Conservation (phyloP, 2,329 filamentous ascomycete genomes). For the Neospermospora avenae region DNA sequence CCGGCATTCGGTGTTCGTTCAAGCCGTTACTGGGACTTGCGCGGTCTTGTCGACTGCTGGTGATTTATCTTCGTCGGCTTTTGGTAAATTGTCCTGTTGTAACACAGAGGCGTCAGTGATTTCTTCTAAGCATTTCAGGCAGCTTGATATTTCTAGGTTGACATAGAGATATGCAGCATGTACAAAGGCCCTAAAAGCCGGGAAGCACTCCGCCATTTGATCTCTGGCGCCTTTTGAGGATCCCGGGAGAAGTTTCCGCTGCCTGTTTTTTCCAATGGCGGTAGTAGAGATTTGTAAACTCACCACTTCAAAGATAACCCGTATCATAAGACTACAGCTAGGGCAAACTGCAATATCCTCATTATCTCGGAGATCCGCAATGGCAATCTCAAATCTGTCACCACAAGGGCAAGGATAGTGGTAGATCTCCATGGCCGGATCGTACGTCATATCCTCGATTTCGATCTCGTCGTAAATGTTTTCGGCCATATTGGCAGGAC, state of each 20-base stretch:
- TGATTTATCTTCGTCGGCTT: slow-evolving; percentile 32
- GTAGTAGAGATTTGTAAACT: slow-evolving; percentile 34
- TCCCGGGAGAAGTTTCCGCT: background rate
- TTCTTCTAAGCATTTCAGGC: background rate
- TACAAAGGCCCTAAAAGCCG: background rate
- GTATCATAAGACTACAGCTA: slow-evolving; percentile 94
- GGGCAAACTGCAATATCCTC: slow-evolving; percentile 96
- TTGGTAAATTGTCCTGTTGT: slow-evolving; percentile 49
- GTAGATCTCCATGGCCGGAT: slow-evolving; percentile 79
- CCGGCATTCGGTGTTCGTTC: background rate
- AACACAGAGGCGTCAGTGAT: background rate
- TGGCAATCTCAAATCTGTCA: slow-evolving; percentile 88
- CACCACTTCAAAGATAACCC: slow-evolving; percentile 87
- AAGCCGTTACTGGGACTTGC: slow-evolving; percentile 21
- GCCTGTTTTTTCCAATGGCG: too few relatives aligned
- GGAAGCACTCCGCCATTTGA: background rate
- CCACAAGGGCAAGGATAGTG: slow-evolving; percentile 97
- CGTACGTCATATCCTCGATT: slow-evolving; percentile 97
- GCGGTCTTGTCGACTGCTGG: background rate
- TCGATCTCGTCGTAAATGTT: slow-evolving; percentile 96
- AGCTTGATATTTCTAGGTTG: too few relatives aligned
- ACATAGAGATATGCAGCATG: background rate
- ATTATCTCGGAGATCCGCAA: slow-evolving; percentile 81
- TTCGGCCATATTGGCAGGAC: slow-evolving; percentile 47
- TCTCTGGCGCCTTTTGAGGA: background rate